Evolutionary conservation across 306 rosid species (phyloP).

Genomic region (Calophaca sinica): DNA sequence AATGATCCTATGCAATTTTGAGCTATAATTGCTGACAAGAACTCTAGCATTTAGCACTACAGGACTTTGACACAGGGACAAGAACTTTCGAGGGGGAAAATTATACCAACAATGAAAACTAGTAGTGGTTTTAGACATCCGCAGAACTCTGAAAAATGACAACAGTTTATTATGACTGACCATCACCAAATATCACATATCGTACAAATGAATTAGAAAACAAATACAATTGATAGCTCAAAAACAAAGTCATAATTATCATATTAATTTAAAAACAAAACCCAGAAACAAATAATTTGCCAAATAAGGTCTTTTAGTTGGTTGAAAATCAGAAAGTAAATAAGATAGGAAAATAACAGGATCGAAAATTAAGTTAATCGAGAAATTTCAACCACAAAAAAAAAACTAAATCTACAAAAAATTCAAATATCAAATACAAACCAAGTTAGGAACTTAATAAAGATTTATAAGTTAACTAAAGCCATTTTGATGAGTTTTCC

Average conservation of each 20-base stretch:
- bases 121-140: conserved; percentile 3
- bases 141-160: neutral
- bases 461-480: conserved; percentile 10
- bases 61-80: conserved; percentile 35
- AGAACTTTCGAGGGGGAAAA: neutral
- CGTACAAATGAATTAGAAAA: conserved; percentile 18
- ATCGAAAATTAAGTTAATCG: neutral
- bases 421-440: conserved; percentile 11
- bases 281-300: neutral
- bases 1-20: neutral
- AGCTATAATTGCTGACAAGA: conserved; percentile 24
- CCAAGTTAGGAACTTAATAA: conserved; percentile 11
- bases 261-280: conserved; percentile 11
- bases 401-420: neutral
- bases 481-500: conserved; percentile 27
- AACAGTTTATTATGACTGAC: neutral
- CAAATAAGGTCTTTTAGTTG: neutral
- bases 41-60: conserved; percentile 2
- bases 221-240: conserved; percentile 1
- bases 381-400: neutral
- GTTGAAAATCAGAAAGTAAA: conserved; percentile 19
- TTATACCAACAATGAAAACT: neutral
- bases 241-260: conserved; percentile 1
- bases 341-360: neutral
- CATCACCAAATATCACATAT: neutral